Conservation (phyloP, 441 rosid species). For the Caryocar brasiliense region DNA sequence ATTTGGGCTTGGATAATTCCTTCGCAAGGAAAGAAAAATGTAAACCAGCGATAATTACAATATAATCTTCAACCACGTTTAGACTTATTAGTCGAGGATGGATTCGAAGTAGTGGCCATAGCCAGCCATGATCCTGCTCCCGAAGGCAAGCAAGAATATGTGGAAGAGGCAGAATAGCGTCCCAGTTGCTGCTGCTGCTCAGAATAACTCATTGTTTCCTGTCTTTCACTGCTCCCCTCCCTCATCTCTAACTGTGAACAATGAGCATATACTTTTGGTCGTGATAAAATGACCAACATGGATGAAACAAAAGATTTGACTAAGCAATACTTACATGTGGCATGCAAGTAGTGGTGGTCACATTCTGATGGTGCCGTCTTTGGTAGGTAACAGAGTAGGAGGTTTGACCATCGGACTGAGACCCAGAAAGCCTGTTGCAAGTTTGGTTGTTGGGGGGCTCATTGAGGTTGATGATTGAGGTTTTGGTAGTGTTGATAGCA, state of each 20-base stretch:
- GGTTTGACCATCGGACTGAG: conserved; percentile 15
- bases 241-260: too few species aligned
- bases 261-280: background rate
- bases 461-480: conserved; percentile 38
- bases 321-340: conserved; percentile 16
- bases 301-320: background rate
- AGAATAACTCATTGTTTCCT: conserved; percentile 3
- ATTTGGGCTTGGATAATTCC: too few species aligned
- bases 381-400: conserved; percentile 29
- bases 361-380: conserved; percentile 24
- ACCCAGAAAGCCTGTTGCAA: conserved; percentile 3
- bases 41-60: background rate
- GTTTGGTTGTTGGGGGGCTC: conserved; percentile 29
- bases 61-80: conserved; percentile 2
- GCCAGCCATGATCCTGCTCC: conserved; percentile 29
- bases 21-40: too few species aligned
- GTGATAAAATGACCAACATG: background rate
- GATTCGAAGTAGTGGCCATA: conserved; percentile 20
- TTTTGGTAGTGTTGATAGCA: background rate
- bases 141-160: conserved; percentile 14
- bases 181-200: conserved; percentile 13
- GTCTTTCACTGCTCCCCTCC: conserved; percentile 4
- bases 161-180: conserved; percentile 6
- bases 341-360: conserved; percentile 2
- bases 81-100: conserved; percentile 13